Conservation (phyloP, 1,284 basidiomycete genomes). For the Malassezia dermatis region DNA sequence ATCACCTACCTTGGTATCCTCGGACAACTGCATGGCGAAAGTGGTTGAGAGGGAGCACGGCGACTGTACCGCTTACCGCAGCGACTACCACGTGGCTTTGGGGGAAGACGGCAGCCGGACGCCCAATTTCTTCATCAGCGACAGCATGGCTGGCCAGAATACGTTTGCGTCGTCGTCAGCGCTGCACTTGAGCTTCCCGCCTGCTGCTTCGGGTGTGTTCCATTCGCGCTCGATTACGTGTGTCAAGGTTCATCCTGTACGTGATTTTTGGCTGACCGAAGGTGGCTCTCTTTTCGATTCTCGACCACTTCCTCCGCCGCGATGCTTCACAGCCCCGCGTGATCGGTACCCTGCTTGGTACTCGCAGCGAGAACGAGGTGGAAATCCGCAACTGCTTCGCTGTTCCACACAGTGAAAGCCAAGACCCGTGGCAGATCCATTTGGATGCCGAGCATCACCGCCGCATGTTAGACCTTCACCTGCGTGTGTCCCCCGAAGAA, state of each 20-base stretch:
- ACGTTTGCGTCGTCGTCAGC: slow-evolving; percentile 32
- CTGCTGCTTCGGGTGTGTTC: slow-evolving; percentile 38
- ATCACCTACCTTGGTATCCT: slow-evolving; percentile 38
- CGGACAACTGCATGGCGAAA: slow-evolving; percentile 31
- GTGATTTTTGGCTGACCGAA: neutral
- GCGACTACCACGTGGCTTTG: slow-evolving; percentile 7
- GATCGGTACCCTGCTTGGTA: slow-evolving; percentile 88
- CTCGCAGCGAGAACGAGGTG: slow-evolving; percentile 57
- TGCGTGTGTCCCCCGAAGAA: slow-evolving; percentile 72
- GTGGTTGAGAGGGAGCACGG: neutral
- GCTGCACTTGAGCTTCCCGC: slow-evolving; percentile 44
- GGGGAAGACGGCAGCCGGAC: neutral
- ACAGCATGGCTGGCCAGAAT: slow-evolving; percentile 14
- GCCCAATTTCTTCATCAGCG: slow-evolving; percentile 12
- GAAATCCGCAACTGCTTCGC: slow-evolving; percentile 44
- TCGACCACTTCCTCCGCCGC: slow-evolving; percentile 91
- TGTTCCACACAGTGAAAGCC: slow-evolving; percentile 58
- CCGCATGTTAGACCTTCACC: slow-evolving; percentile 80
- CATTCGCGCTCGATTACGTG: slow-evolving; percentile 42
- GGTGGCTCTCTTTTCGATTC: slow-evolving; percentile 72
- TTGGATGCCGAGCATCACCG: slow-evolving; percentile 94
- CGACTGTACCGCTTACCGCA: slow-evolving; percentile 6
- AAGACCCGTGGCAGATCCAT: slow-evolving; percentile 55
- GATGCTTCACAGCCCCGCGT: slow-evolving; percentile 61
- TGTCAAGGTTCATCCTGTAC: slow-evolving; percentile 42